Percentiles rank a stretch among this genome's conserved stretches.
These are phyloP conservation scores for Pholiota adiposa DNA, from an alignment of 1,284 basidiomycete genomes.

Conservation along the genomic window DNA sequence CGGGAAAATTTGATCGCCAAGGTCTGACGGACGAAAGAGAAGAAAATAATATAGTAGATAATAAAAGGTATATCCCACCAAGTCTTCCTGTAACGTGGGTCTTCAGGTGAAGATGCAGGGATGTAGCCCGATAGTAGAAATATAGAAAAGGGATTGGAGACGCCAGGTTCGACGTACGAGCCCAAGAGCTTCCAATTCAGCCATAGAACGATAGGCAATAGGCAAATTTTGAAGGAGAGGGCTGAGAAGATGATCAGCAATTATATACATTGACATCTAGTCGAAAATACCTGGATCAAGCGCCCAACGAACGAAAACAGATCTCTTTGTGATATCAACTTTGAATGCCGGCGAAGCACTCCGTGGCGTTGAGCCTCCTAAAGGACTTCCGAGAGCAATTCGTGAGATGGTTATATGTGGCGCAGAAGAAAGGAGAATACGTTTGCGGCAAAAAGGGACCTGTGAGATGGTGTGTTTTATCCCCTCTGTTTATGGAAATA, in stretches of 20 bases:
- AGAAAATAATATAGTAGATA: constrained; percentile 88
- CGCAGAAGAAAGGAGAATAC: constrained; percentile 34
- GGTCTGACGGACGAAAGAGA: constrained; percentile 87
- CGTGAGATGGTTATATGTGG: constrained; percentile 16
- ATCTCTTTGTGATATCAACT: constrained; percentile 23
- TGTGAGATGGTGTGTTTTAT: constrained; percentile 26
- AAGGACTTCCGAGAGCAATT: constrained; percentile 38
- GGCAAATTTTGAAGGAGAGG: constrained; percentile 73
- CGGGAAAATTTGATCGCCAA: constrained; percentile 73
- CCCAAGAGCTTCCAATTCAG: constrained; percentile 68
- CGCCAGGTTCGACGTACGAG: constrained; percentile 50
- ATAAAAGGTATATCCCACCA: constrained; percentile 85
- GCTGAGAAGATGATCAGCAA: constrained; percentile 39
- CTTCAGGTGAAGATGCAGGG: constrained; percentile 53
- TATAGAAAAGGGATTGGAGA: constrained; percentile 79
- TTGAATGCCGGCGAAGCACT: constrained; percentile 19
- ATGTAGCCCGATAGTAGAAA: constrained; percentile 79
- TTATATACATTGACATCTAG: background rate
- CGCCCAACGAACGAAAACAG: constrained; percentile 63
- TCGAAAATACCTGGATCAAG: constrained; percentile 62
- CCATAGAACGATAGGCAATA: constrained; percentile 76
- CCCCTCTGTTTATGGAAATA: background rate
- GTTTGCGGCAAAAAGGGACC: constrained; percentile 67
- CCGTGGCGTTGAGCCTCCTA: constrained; percentile 43
- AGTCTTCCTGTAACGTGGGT: constrained; percentile 78